These are phyloP conservation scores for Trichophyton simii DNA, from an alignment of 2,329 filamentous ascomycete species.

Conservation along the genomic window DNA sequence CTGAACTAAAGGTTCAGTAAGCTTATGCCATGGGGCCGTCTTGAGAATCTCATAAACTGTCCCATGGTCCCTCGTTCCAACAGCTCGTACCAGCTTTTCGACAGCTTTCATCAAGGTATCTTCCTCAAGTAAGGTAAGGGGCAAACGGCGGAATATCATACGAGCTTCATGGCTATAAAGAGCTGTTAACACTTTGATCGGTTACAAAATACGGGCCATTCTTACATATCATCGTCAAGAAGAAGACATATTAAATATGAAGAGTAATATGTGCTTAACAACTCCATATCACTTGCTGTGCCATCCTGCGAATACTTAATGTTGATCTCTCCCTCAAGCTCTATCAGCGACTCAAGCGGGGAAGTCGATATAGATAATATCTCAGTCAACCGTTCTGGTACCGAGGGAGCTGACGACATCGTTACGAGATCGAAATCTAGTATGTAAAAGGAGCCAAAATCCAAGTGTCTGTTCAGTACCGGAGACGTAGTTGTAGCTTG, in stretches of 20 bases:
- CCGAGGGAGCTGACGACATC: not conserved
- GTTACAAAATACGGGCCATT: not conserved
- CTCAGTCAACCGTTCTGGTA: not conserved
- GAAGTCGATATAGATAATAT: not conserved
- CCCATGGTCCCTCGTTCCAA: conserved; percentile 28
- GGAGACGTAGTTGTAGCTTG: not conserved
- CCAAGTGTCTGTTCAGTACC: not conserved
- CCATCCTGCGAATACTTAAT: conserved; percentile 18
- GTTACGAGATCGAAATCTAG: not conserved
- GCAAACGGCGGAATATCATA: conserved; percentile 27
- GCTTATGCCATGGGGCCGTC: conserved; percentile 24
- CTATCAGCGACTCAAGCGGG: not conserved
- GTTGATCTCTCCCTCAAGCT: conserved; percentile 23
- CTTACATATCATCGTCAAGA: conserved; percentile 29
- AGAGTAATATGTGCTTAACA: conserved; percentile 29
- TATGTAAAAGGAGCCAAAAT: not conserved
- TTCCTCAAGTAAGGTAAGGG: conserved; percentile 18
- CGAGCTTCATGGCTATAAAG: conserved; percentile 26
- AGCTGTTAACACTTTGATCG: conserved; percentile 1
- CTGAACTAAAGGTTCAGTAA: conserved; percentile 21
- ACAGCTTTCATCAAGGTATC: conserved; percentile 26
- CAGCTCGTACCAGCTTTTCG: conserved; percentile 24
- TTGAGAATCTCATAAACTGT: conserved; percentile 27
- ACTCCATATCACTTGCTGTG: conserved; percentile 16
- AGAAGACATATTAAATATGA: conserved; percentile 30